Base-by-base conservation (phyloP, 2,329 filamentous ascomycete genomes). In the Ascochyta rabiei region DNA sequence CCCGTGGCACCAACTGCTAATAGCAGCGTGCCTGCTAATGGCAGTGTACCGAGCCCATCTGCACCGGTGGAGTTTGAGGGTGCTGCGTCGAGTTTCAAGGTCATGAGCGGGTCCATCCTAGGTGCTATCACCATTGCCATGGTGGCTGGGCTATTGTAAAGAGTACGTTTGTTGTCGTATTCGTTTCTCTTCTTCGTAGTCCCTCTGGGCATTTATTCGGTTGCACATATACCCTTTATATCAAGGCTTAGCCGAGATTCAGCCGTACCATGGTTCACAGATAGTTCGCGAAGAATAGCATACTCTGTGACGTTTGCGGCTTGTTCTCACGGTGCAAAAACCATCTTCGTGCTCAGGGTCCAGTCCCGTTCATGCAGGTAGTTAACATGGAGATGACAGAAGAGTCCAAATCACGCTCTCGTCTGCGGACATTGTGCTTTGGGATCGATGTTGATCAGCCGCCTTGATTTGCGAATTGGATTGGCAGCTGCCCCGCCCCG, bases 31-130 rank as follows among this genome's bases (percentile, higher is more conserved):
- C 47, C 62, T 56, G 66, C 55, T 56, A 72, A 64, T 50, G 61
- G 53, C 61, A 72, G 53, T 43, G 45, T 48, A 8, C 52, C 62
- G 2, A 64, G 44, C 35, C 44, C 66, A 16, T 56, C 52, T 15
- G 43, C 48, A 23, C 62, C 63, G 12, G 35, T 46, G 18, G 41
- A 63, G 45, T 74, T 73, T 45, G 40, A 56, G 4, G 70, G 71
- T 26, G 64, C 62, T 30, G 70, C 63, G 3, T 56, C 54, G 37
- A 63, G 44, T 51, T 28, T 60, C 13, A 61, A 58, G 43, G 41
- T 54, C 12, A 59, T 60, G 31, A 45, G 51, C 19, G 44, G 57
- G 48, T 67, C 67, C 7, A 33, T 70, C 31, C 24, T 71, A 13
- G 63, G 53, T 19, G 63, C 65, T 2, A 26, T 62, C 9, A 54